Evolutionary conservation across 202 grass and related monocot species (phyloP).

Genomic region (Musa balbisiana): DNA sequence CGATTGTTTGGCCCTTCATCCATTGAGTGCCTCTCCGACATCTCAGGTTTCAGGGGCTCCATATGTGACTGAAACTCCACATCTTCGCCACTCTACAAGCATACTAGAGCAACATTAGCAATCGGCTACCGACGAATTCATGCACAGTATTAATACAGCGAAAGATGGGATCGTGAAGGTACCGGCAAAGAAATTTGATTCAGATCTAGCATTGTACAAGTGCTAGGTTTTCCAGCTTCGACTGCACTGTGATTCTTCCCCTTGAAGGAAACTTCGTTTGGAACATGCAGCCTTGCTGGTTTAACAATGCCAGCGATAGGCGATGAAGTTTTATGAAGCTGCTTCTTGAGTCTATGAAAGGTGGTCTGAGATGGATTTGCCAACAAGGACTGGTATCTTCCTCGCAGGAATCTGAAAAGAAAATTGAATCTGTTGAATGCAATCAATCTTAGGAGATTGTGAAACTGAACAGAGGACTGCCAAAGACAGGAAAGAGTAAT

Average conservation of each 20-base stretch:
- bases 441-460: background rate
- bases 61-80: background rate
- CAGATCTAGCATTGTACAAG: constrained; percentile 53
- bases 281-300: constrained; percentile 8
- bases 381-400: constrained; percentile 49
- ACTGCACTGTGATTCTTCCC: constrained; percentile 3
- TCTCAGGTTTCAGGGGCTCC: background rate
- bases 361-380: constrained; percentile 47
- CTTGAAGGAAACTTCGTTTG: constrained; percentile 15
- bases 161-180: background rate
- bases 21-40: background rate
- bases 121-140: background rate
- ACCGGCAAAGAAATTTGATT: constrained; percentile 68
- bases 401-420: constrained; percentile 50
- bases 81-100: constrained; percentile 2
- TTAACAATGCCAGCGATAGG: constrained; percentile 2
- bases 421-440: background rate
- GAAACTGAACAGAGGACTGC: background rate
- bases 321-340: constrained; percentile 8
- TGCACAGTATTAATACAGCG: background rate
- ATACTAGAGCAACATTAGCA: background rate
- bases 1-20: background rate
- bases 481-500: background rate
- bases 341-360: constrained; percentile 43
- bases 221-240: constrained; percentile 25